Percentiles rank a stretch among this genome's conserved stretches.
Evolutionary conservation across 371 early-diverging fungal genomes (phyloP).

Genomic region (Mortierella sp.): DNA sequence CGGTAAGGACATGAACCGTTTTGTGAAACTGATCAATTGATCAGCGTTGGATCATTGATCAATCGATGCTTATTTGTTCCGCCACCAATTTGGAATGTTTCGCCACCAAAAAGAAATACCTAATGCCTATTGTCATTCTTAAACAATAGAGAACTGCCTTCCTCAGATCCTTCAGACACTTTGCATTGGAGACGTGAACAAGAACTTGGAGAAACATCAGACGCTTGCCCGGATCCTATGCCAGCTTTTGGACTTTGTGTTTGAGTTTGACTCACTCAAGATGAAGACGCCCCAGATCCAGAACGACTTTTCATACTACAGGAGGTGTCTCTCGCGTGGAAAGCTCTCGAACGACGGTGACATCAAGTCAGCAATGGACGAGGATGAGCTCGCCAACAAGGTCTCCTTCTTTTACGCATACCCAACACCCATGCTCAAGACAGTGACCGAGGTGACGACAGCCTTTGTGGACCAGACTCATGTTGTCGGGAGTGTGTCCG

Average conservation of each 20-base stretch:
- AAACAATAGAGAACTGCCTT: slow-evolving; percentile 74
- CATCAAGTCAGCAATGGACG: slow-evolving; percentile 75
- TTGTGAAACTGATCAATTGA: neutral
- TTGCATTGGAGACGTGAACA: slow-evolving; percentile 77
- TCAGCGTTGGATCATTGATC: neutral
- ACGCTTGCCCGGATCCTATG: slow-evolving; percentile 84
- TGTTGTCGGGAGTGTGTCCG: slow-evolving; percentile 69
- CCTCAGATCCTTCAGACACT: slow-evolving; percentile 82
- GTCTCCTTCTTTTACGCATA: slow-evolving; percentile 97
- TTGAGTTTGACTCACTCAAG: slow-evolving; percentile 94
- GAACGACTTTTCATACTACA: slow-evolving; percentile 98
- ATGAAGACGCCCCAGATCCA: slow-evolving; percentile 93
- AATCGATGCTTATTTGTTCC: neutral
- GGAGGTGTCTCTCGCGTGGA: slow-evolving; percentile 88
- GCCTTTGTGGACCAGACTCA: slow-evolving; percentile 65
- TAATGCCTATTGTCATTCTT: neutral
- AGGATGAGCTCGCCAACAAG: slow-evolving; percentile 90
- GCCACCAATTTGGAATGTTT: neutral
- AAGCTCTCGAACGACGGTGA: slow-evolving; percentile 70
- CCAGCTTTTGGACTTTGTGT: slow-evolving; percentile 87
- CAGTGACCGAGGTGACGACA: slow-evolving; percentile 82
- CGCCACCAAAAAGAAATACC: neutral
- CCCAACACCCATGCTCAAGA: slow-evolving; percentile 92
- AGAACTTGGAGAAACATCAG: slow-evolving; percentile 79
- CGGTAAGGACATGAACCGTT: slow-evolving; percentile 59